phyloP scores from a whole-genome alignment of 345 rosid genomes.

The Gossypium australe region DNA sequence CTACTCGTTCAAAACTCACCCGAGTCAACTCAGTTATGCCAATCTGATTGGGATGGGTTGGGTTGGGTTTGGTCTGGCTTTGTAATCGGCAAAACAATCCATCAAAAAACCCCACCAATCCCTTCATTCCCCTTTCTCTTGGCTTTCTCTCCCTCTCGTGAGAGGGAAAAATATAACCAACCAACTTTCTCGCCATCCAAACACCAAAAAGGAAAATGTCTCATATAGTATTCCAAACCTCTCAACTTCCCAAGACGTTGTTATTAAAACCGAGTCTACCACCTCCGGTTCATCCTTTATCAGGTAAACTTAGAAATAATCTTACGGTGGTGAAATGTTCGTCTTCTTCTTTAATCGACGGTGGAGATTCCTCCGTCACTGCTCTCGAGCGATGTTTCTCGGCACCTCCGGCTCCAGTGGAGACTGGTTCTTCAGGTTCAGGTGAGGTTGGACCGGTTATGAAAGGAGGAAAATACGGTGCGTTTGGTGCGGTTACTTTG shows the following conservation, averaged over 20 bases:
- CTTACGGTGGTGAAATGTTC: slow-evolving; percentile 30
- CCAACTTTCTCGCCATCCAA: slow-evolving; percentile 9
- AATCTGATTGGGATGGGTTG: slow-evolving; percentile 26
- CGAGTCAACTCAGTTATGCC: slow-evolving; percentile 2
- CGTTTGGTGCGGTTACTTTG: slow-evolving; percentile 75
- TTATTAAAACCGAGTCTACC: slow-evolving; percentile 29
- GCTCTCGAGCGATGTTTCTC: slow-evolving; percentile 60
- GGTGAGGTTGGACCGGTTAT: slow-evolving; percentile 58
- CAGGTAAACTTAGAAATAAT: slow-evolving; percentile 33
- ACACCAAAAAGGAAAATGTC: slow-evolving; percentile 26
- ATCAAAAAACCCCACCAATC: slow-evolving; percentile 28
- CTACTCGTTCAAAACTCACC: not conserved
- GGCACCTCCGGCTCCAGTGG: slow-evolving; percentile 28
- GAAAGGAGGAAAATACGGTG: slow-evolving; percentile 62
- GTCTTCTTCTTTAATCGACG: slow-evolving; percentile 34
- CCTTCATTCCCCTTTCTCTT: not conserved
- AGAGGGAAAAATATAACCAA: slow-evolving; percentile 2
- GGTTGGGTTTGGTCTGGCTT: not conserved
- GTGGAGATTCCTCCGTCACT: slow-evolving; percentile 30
- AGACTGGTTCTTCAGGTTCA: slow-evolving; percentile 23
- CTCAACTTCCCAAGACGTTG: slow-evolving; percentile 33
- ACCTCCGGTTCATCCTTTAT: slow-evolving; percentile 18
- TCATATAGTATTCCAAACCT: slow-evolving; percentile 40
- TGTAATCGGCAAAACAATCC: slow-evolving; percentile 24
- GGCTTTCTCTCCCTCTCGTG: slow-evolving; percentile 7